These are phyloP conservation scores for Apophysomyces elegans DNA, from an alignment of 371 early-diverging fungal genomes.

Conservation along the genomic window DNA sequence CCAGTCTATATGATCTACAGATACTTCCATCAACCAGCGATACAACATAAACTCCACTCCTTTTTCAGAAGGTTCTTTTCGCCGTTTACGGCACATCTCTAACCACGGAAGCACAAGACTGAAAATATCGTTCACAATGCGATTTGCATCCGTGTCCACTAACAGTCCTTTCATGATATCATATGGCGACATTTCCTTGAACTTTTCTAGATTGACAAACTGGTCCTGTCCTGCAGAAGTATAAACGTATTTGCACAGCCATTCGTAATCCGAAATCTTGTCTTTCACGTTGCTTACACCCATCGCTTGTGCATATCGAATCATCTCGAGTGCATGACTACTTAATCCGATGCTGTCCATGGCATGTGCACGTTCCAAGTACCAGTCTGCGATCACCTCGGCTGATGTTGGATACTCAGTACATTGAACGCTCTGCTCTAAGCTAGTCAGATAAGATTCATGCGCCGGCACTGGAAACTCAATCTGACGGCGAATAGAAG, in stretches of 20 bases:
- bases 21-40: slow-evolving; percentile 46
- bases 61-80: slow-evolving; percentile 23
- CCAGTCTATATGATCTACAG: slow-evolving; percentile 54
- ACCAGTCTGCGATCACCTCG: slow-evolving; percentile 62
- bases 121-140: slow-evolving; percentile 55
- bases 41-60: slow-evolving; percentile 36
- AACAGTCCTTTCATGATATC: slow-evolving; percentile 60
- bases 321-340: slow-evolving; percentile 59
- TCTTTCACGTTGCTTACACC: slow-evolving; percentile 54
- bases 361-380: slow-evolving; percentile 52
- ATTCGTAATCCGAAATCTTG: slow-evolving; percentile 55
- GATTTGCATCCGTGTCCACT: slow-evolving; percentile 40
- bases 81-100: slow-evolving; percentile 30
- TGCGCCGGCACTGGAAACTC: slow-evolving; percentile 24
- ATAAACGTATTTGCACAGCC: slow-evolving; percentile 66
- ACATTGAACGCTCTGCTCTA: slow-evolving; percentile 35
- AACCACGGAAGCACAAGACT: slow-evolving; percentile 65
- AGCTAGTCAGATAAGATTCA: slow-evolving; percentile 13
- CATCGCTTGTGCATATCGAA: slow-evolving; percentile 57
- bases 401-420: slow-evolving; percentile 52
- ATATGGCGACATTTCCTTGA: slow-evolving; percentile 48
- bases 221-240: slow-evolving; percentile 34
- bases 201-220: slow-evolving; percentile 40
- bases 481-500: slow-evolving; percentile 20
- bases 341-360: slow-evolving; percentile 63